A percentile compares a stretch with the other conserved stretches of the same genome.
These are phyloP conservation scores for Umbelopsis sp. DNA, from an alignment of 371 early-diverging fungal genomes.

Conservation along the genomic window DNA sequence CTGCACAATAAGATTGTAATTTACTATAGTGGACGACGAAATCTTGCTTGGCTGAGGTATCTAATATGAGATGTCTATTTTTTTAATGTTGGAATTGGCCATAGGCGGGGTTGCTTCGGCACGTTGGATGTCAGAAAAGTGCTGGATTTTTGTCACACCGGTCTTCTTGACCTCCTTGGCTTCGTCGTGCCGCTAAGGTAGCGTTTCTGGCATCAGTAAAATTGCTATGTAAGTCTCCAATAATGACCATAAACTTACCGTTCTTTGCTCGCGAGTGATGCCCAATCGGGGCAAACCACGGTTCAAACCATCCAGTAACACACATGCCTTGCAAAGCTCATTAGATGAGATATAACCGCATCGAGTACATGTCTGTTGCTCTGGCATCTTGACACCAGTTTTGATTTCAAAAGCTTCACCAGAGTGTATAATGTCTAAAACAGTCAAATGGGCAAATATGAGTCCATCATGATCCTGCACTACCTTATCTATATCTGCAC, in stretches of 20 bases:
- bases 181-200: conserved; percentile 20
- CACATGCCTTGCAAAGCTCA: conserved; percentile 92
- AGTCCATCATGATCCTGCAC: neutral
- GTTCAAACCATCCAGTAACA: conserved; percentile 92
- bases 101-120: conserved; percentile 33
- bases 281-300: conserved; percentile 80
- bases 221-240: neutral
- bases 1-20: neutral
- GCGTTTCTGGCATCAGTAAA: neutral
- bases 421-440: conserved; percentile 87
- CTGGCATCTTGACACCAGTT: conserved; percentile 69
- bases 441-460: neutral
- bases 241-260: conserved; percentile 33
- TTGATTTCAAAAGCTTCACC: conserved; percentile 90
- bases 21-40: neutral
- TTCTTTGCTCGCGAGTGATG: conserved; percentile 50
- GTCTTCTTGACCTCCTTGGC: neutral
- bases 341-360: conserved; percentile 97
- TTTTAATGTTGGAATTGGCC: neutral
- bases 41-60: neutral
- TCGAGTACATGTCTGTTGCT: conserved; percentile 74
- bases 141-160: conserved; percentile 26
- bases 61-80: conserved; percentile 10
- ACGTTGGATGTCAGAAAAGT: conserved; percentile 49
- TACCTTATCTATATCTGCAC: neutral